phyloP scores from a whole-genome alignment of 75 land plant species.

The Sequoia sempervirens region DNA sequence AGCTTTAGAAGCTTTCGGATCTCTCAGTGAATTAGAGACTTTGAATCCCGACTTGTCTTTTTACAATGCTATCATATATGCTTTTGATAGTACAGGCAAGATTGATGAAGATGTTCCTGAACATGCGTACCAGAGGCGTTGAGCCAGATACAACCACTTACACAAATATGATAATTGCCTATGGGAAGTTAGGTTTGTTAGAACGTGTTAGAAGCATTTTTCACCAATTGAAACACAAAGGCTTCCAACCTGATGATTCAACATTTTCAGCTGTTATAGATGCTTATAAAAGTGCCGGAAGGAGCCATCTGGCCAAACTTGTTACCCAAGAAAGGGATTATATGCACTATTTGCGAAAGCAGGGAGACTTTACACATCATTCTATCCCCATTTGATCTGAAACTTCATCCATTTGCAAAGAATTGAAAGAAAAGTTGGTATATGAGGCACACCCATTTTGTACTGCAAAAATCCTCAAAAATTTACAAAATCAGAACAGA shows the following conservation, averaged over 20 bases:
- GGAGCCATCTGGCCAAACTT: constrained; percentile 64
- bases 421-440: too few relatives aligned
- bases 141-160: constrained; percentile 57
- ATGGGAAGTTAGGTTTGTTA: constrained; percentile 53
- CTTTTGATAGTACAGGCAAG: constrained; percentile 56
- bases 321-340: constrained; percentile 67
- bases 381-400: neutral
- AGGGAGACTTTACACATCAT: neutral
- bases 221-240: constrained; percentile 42
- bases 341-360: constrained; percentile 12
- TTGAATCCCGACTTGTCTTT: constrained; percentile 37
- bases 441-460: too few relatives aligned
- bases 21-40: constrained; percentile 32
- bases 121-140: constrained; percentile 59
- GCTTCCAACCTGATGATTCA: constrained; percentile 49
- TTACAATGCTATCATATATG: constrained; percentile 68
- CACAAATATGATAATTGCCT: constrained; percentile 55
- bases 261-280: constrained; percentile 61
- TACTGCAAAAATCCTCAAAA: too few relatives aligned
- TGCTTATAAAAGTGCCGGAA: constrained; percentile 56
- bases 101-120: constrained; percentile 42
- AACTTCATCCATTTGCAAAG: neutral
- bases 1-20: constrained; percentile 43
- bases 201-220: constrained; percentile 57
- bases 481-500: neutral